Evolutionary conservation across 1,284 basidiomycete genomes (phyloP).

Genomic region (Moesziomyces aphidis): DNA sequence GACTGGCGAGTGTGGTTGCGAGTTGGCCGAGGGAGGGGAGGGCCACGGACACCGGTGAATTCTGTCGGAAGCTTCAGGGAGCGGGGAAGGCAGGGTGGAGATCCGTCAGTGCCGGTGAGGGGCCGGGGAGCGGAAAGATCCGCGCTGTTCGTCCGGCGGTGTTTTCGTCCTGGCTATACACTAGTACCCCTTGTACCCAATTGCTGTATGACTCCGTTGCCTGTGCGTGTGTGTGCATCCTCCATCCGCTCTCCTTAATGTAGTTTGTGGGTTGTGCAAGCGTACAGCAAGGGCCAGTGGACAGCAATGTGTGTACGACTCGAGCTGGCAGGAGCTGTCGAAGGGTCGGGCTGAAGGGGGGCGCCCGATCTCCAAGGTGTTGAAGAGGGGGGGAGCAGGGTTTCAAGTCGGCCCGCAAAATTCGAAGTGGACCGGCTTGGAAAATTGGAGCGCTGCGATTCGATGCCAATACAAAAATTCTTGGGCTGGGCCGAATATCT

Average conservation of each 20-base stretch:
- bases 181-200: no score
- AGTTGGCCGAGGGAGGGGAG: not conserved
- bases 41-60: conserved; percentile 7
- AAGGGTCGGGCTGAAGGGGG: not conserved
- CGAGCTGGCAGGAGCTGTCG: no score
- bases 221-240: no score
- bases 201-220: not conserved
- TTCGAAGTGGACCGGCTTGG: not conserved
- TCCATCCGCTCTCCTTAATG: no score
- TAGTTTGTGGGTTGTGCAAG: no score
- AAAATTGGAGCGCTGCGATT: conserved; percentile 4
- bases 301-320: no score
- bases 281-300: no score
- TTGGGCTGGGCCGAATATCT: conserved; percentile 22
- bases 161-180: not conserved
- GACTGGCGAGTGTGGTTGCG: not conserved
- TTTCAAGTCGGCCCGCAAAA: no score
- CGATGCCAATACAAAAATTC: conserved; percentile 1
- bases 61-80: conserved; percentile 4
- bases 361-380: not conserved
- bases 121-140: conserved; percentile 12
- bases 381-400: not conserved
- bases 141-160: not conserved
- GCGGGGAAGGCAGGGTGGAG: not conserved
- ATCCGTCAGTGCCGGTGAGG: not conserved